These are phyloP conservation scores for Apiospora hydei DNA, from an alignment of 2,329 filamentous ascomycete genomes.

Conservation along the genomic window DNA sequence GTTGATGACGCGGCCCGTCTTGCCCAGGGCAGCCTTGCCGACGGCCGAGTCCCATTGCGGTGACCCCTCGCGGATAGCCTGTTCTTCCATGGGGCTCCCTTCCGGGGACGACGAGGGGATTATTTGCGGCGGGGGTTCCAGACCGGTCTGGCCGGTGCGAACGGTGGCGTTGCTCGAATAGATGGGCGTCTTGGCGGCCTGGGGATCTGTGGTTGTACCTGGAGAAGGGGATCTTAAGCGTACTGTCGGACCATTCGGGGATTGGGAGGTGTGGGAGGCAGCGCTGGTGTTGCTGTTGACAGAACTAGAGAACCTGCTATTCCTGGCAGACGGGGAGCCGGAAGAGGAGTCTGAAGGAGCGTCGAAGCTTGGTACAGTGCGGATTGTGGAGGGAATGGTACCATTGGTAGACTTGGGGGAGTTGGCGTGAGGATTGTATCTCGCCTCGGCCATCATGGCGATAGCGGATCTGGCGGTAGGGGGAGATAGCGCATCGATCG, in stretches of 20 bases:
- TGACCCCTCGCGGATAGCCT: conserved; percentile 43
- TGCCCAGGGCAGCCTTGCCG: conserved; percentile 74
- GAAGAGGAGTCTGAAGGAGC: conserved; percentile 48
- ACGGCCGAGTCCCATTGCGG: conserved; percentile 70
- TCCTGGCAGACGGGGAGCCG: conserved; percentile 49
- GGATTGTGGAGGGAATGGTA: conserved; percentile 56
- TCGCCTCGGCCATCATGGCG: conserved; percentile 24
- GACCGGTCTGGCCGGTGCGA: conserved; percentile 25
- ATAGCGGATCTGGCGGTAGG: neutral
- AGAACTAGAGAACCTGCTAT: conserved; percentile 63
- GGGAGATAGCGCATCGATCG: conserved; percentile 10
- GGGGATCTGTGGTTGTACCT: conserved; percentile 26
- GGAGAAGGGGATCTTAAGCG: conserved; percentile 40
- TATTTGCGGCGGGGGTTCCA: conserved; percentile 1
- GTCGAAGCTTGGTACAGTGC: conserved; percentile 64
- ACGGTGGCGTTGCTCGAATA: conserved; percentile 35
- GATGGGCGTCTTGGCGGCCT: conserved; percentile 32
- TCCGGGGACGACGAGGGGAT: neutral
- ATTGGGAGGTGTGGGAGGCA: conserved; percentile 50
- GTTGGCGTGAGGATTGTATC: conserved; percentile 26
- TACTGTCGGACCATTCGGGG: conserved; percentile 42
- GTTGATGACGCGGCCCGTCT: conserved; percentile 82
- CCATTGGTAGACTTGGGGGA: conserved; percentile 27
- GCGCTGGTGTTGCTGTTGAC: conserved; percentile 61
- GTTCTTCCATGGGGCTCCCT: conserved; percentile 29